A percentile compares a stretch with the other conserved stretches of the same genome.
Conservation (phyloP, 257 asterid species). For the Thymus quinquecostatus region DNA sequence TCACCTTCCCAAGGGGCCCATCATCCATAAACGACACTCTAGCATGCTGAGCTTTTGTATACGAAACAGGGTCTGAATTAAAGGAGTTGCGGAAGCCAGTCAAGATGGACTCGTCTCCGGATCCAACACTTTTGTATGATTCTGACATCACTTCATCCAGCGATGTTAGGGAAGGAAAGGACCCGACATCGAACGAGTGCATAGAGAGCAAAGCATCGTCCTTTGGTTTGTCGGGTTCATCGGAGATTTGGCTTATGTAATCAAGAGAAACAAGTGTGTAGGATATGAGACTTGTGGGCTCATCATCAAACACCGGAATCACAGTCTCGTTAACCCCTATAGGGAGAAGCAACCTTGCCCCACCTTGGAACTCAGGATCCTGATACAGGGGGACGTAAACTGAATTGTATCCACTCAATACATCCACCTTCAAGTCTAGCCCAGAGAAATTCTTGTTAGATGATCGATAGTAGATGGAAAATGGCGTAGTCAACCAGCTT, state of each 20-base stretch:
- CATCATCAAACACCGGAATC: conserved; percentile 87
- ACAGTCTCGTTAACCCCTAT: conserved; percentile 74
- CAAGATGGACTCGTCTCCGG: conserved; percentile 66
- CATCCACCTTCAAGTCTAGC: conserved; percentile 62
- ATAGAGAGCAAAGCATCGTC: conserved; percentile 51
- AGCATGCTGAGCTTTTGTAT: conserved; percentile 68
- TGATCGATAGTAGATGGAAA: conserved; percentile 66
- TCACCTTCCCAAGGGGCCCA: conserved; percentile 77
- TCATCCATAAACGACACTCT: conserved; percentile 68
- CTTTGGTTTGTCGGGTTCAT: conserved; percentile 65
- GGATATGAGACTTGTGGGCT: conserved; percentile 92
- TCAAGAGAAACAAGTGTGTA: conserved; percentile 70
- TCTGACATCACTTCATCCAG: conserved; percentile 65
- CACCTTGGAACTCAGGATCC: conserved; percentile 66
- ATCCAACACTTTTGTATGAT: conserved; percentile 64
- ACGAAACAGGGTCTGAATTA: conserved; percentile 63
- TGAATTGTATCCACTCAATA: conserved; percentile 59
- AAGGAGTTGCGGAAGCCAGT: conserved; percentile 59
- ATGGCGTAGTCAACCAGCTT: conserved; percentile 78
- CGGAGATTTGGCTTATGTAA: conserved; percentile 57
- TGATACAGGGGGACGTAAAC: conserved; percentile 73
- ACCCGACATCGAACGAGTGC: conserved; percentile 55
- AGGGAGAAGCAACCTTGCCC: conserved; percentile 71
- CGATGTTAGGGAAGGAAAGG: conserved; percentile 55
- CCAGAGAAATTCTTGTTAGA: conserved; percentile 62